Evolutionary conservation across 306 rosid genomes (phyloP).

Genomic region (Castanea sativa): DNA sequence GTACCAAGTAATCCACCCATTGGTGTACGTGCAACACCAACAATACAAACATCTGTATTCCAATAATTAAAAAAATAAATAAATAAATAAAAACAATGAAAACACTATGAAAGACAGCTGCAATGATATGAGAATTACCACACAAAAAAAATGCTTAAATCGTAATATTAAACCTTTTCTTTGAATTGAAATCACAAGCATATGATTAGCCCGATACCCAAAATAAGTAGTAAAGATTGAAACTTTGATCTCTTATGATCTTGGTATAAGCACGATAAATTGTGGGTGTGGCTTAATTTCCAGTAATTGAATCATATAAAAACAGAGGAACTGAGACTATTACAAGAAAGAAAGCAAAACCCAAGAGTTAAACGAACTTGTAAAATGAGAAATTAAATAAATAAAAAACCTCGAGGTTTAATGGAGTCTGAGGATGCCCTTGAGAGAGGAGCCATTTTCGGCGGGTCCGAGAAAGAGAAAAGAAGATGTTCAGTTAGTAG

Average conservation of each 20-base stretch:
- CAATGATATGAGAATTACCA: background rate
- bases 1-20: constrained; percentile 80
- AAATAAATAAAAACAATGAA: background rate
- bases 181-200: background rate
- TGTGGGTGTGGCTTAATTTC: background rate
- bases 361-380: background rate
- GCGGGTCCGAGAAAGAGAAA: constrained; percentile 13
- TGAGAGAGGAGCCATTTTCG: constrained; percentile 49
- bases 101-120: background rate
- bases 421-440: constrained; percentile 32
- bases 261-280: background rate
- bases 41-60: constrained; percentile 79
- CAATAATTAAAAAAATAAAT: no score
- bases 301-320: background rate
- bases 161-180: background rate
- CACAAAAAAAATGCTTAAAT: background rate
- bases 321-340: background rate
- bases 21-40: constrained; percentile 91
- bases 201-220: background rate
- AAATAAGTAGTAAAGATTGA: background rate
- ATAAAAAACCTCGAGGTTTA: constrained; percentile 60
- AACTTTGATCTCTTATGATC: background rate
- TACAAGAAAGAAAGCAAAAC: background rate
- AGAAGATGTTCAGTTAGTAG: no score
- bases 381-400: background rate